Evolutionary conservation across 306 rosid genomes (phyloP).

Genomic region (Gynostemma pentaphyllum): DNA sequence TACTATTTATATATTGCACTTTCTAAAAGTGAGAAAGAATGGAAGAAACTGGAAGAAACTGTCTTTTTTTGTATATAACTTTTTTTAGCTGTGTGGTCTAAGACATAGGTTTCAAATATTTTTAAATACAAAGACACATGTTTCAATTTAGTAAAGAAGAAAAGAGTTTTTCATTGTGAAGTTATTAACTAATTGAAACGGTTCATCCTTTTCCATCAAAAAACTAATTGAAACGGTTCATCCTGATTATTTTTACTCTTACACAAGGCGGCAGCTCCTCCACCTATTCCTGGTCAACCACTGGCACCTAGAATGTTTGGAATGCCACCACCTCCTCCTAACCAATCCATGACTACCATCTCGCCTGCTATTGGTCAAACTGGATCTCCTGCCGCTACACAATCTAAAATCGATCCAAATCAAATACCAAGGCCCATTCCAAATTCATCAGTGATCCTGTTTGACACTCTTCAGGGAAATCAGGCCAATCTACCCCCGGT

Average conservation of each 20-base stretch:
- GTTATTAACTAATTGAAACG: no score
- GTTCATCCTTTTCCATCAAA: not conserved
- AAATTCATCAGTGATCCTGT: conserved; percentile 59
- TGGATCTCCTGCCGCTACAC: conserved; percentile 76
- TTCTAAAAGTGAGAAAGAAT: not conserved
- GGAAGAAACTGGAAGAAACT: not conserved
- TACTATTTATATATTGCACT: not conserved
- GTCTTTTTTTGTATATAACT: not conserved
- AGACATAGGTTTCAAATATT: not conserved
- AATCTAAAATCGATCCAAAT: conserved; percentile 91
- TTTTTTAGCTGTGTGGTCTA: not conserved
- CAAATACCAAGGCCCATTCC: conserved; percentile 94
- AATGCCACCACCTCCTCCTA: conserved; percentile 74
- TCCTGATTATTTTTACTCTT: conserved; percentile 10
- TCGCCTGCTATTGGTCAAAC: conserved; percentile 75
- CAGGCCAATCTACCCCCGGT: conserved; percentile 98
- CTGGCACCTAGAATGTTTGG: conserved; percentile 88
- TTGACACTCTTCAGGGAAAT: conserved; percentile 85
- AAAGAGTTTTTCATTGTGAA: no score
- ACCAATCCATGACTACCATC: conserved; percentile 89
- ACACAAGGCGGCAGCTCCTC: conserved; percentile 48
- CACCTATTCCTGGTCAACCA: conserved; percentile 47
- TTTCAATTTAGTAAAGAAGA: no score
- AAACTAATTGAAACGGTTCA: not conserved
- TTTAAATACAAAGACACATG: no score